A percentile compares a stretch with the other conserved stretches of the same genome.
phyloP scores from a whole-genome alignment of 2,329 filamentous ascomycete genomes.

The Trichoderma simmonsii region DNA sequence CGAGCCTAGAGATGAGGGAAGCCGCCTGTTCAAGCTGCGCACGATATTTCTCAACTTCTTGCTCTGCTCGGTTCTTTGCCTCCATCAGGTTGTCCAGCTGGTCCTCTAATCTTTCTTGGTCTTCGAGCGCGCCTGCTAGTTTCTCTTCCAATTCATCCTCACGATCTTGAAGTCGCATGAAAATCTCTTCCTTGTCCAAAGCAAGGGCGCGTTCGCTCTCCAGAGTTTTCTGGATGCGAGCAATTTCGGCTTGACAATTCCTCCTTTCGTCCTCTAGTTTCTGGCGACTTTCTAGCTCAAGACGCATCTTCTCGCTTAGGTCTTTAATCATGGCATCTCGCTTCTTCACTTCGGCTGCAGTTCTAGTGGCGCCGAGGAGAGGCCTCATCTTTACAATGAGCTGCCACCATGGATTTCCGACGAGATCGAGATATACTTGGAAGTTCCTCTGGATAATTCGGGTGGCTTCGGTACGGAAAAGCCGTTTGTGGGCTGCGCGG shows the following conservation, averaged over 20 bases:
- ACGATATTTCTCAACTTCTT: conserved; percentile 75
- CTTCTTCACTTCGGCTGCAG: conserved; percentile 90
- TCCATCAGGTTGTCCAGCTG: conserved; percentile 86
- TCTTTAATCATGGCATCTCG: conserved; percentile 89
- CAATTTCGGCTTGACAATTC: conserved; percentile 80
- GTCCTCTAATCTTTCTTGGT: conserved; percentile 91
- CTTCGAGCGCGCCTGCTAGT: conserved; percentile 83
- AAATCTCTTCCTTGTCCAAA: conserved; percentile 97
- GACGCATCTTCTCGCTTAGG: conserved; percentile 77
- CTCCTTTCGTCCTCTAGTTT: conserved; percentile 88
- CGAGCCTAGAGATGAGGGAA: conserved; percentile 77
- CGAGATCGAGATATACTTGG: conserved; percentile 83
- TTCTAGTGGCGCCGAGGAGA: conserved; percentile 84
- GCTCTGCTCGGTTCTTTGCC: conserved; percentile 84
- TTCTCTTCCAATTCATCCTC: conserved; percentile 92
- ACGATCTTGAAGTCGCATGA: conserved; percentile 89
- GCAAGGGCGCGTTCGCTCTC: conserved; percentile 95
- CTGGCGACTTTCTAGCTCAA: conserved; percentile 70
- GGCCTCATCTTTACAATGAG: conserved; percentile 94
- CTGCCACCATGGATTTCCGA: conserved; percentile 95
- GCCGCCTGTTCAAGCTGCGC: conserved; percentile 89
- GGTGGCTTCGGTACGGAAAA: conserved; percentile 93
- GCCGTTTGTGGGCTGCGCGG: conserved; percentile 82
- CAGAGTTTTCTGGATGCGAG: conserved; percentile 86
- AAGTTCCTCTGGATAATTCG: conserved; percentile 95